Conservation (phyloP, 768 basidiomycete species). For the Tulasnella sp. region DNA sequence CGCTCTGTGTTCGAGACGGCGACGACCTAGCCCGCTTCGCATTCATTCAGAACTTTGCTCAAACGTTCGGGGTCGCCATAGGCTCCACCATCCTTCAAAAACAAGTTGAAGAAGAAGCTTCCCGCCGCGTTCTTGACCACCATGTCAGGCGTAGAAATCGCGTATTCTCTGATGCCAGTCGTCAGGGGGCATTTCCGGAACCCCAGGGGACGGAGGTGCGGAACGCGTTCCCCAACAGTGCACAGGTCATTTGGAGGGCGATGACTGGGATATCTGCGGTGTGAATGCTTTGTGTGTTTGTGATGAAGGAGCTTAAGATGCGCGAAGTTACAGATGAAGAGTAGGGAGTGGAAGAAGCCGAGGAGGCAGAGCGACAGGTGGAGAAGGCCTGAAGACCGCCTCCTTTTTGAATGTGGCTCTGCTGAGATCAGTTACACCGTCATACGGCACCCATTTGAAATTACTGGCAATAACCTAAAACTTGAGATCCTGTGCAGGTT, state of each 20-base stretch:
- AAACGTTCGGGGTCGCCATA: constrained; percentile 28
- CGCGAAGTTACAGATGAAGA: constrained; percentile 25
- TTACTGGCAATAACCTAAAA: too few relatives aligned
- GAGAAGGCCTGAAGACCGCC: too few relatives aligned
- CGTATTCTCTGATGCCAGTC: constrained; percentile 19
- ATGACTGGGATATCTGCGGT: constrained; percentile 32
- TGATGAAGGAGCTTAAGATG: constrained; percentile 30
- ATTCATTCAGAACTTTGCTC: constrained; percentile 25
- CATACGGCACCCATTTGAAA: too few relatives aligned
- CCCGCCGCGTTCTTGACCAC: too few relatives aligned
- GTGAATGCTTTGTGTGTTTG: constrained; percentile 28
- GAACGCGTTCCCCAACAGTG: constrained; percentile 18
- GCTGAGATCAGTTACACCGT: too few relatives aligned
- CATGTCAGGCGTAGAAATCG: constrained; percentile 19
- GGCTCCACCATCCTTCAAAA: constrained; percentile 40
- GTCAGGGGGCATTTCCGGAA: constrained; percentile 14
- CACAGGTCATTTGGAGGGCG: constrained; percentile 19
- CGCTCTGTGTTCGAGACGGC: constrained; percentile 15
- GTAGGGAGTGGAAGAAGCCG: constrained; percentile 25
- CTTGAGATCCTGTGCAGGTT: too few relatives aligned
- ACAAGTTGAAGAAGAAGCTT: constrained; percentile 33
- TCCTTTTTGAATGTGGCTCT: too few relatives aligned
- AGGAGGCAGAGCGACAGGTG: too few relatives aligned
- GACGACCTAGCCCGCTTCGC: constrained; percentile 17
- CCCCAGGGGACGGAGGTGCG: constrained; percentile 14